These are phyloP conservation scores for Trichophyton benhamiae DNA, from an alignment of 2,329 filamentous ascomycete genomes.

Conservation along the genomic window DNA sequence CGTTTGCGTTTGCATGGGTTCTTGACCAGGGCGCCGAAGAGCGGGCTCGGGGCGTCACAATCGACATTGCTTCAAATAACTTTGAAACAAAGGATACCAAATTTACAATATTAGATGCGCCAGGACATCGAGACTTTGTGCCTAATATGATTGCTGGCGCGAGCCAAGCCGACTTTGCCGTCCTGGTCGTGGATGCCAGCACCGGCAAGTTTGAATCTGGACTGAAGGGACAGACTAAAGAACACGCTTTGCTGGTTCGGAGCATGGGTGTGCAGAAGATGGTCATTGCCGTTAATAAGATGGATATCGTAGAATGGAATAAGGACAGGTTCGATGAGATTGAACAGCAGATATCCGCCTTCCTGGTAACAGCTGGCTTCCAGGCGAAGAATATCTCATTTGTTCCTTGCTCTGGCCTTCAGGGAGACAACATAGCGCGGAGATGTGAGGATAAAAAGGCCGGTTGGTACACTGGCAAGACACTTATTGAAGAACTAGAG, in stretches of 20 bases:
- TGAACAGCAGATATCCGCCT: slow-evolving; percentile 65
- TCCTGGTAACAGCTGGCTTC: slow-evolving; percentile 73
- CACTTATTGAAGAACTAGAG: slow-evolving; percentile 74
- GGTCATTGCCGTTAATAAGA: slow-evolving; percentile 88
- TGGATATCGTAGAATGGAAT: slow-evolving; percentile 78
- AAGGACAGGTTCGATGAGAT: slow-evolving; percentile 76
- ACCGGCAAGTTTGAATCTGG: slow-evolving; percentile 89
- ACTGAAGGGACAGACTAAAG: slow-evolving; percentile 82
- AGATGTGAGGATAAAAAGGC: slow-evolving; percentile 37
- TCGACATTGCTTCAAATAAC: slow-evolving; percentile 88
- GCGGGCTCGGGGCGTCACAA: slow-evolving; percentile 78
- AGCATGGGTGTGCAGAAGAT: slow-evolving; percentile 83
- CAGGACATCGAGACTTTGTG: slow-evolving; percentile 89
- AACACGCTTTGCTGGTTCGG: slow-evolving; percentile 78
- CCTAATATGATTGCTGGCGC: slow-evolving; percentile 98
- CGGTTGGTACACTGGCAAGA: slow-evolving; percentile 69
- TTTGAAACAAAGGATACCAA: slow-evolving; percentile 79
- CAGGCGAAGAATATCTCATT: slow-evolving; percentile 69
- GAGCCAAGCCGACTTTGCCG: slow-evolving; percentile 88
- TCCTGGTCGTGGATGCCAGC: slow-evolving; percentile 84
- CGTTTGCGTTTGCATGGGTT: slow-evolving; percentile 94
- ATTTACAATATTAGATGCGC: slow-evolving; percentile 92
- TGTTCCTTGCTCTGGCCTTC: slow-evolving; percentile 78
- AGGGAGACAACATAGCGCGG: slow-evolving; percentile 69
- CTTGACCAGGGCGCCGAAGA: slow-evolving; percentile 88